Base-by-base conservation (phyloP, 306 rosid genomes). In the Vigna unguiculata region DNA sequence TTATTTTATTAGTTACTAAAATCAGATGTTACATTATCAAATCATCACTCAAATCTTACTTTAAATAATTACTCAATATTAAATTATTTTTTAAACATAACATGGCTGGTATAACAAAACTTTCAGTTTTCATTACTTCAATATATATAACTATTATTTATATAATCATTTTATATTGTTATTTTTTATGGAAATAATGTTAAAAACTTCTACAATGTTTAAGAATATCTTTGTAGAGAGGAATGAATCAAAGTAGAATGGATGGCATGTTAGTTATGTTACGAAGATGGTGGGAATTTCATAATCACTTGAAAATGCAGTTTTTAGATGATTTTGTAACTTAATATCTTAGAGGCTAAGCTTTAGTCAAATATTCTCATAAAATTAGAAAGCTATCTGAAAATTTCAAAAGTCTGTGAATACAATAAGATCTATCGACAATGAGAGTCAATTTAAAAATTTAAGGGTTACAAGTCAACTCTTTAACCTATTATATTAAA, bases 371-470 rank as follows among this genome's bases (percentile, higher is more conserved):
- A 30, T 22, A 32, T 34, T 36, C 45, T 40, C 5, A 36, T 20
- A 49, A 49, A 49, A 12, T 16, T 46, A 14, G 46, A 74, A 52
- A 13, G 55, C 9, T 55, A 67, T 54, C 24, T 43, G 22, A 55
- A 17, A 14, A 7, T 68, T 48, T 68, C 69, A 25, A 0, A 48
- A 58, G 51, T 68, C 51, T 14, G 10, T 2, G 59, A 58, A 47
- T 52, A 20, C 16, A 40, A 34, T 34, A 46, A 28, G 32, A 52
- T 34, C 17, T 20, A 15, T 13, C 2, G 6, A 6, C 36, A 10
- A 46, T 38, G 25, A 45, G 60, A 70, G 85, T 82, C 78, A 76
- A 32, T 59, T 76, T 62, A 76, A n/a, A 82, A 34, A 52, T 70
- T 52, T 30, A 40, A 16, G 32, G 7, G 2, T 1, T 5, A 3